A percentile compares a stretch with the other conserved stretches of the same genome.
phyloP scores from a whole-genome alignment of 306 rosid genomes.

The Glycine soja region DNA sequence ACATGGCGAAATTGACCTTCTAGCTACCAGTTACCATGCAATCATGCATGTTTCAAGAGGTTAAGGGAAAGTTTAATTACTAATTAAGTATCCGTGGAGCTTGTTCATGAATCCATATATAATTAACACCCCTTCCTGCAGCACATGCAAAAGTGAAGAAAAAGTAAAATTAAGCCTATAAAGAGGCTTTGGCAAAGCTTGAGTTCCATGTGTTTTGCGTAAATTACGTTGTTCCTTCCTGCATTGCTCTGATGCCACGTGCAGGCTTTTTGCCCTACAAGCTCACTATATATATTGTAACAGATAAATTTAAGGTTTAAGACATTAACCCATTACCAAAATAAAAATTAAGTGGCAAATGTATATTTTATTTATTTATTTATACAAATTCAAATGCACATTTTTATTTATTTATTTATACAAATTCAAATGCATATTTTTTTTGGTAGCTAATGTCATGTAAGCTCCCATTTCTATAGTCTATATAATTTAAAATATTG shows the following conservation, averaged over 20 bases:
- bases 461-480: too few relatives aligned
- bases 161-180: constrained; percentile 18
- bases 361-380: too few relatives aligned
- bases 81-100: background rate
- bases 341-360: too few relatives aligned
- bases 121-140: background rate
- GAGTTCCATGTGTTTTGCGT: constrained; percentile 2
- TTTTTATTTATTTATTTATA: too few relatives aligned
- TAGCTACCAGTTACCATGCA: background rate
- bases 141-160: constrained; percentile 40
- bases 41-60: background rate
- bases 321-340: background rate
- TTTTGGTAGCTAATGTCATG: too few relatives aligned
- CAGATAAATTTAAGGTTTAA: background rate
- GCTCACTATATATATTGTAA: too few relatives aligned
- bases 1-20: constrained; percentile 7
- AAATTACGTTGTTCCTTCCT: constrained; percentile 1
- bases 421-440: too few relatives aligned
- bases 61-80: constrained; percentile 17
- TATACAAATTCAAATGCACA: too few relatives aligned
- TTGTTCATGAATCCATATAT: background rate
- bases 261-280: background rate
- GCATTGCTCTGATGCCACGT: too few relatives aligned
- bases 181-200: too few relatives aligned
- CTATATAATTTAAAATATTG: too few relatives aligned